Conservation (phyloP, 805 yeast species). For the Kodamaea sagamina region DNA sequence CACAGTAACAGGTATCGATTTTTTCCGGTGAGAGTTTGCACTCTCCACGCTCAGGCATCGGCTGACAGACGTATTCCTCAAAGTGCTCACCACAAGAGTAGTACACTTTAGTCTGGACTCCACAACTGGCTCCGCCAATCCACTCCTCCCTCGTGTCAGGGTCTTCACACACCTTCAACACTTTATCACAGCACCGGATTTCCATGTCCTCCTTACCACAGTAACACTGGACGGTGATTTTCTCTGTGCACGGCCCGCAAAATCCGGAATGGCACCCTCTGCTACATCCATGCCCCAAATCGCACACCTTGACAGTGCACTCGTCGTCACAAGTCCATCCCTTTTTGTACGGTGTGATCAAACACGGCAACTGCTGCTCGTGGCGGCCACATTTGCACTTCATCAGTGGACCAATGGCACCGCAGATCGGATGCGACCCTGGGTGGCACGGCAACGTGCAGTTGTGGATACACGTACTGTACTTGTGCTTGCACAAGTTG, state of each 20-base stretch:
- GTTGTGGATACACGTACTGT: conserved; percentile 65
- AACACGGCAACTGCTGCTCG: conserved; percentile 68
- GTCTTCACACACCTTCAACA: conserved; percentile 34
- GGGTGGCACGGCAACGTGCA: conserved; percentile 83
- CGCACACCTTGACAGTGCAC: conserved; percentile 65
- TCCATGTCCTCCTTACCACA: conserved; percentile 62
- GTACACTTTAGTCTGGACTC: conserved; percentile 43
- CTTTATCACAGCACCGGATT: conserved; percentile 47
- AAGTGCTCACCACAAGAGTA: conserved; percentile 67
- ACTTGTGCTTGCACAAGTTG: conserved; percentile 65
- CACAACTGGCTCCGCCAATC: conserved; percentile 40
- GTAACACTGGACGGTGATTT: conserved; percentile 58
- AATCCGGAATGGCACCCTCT: conserved; percentile 74
- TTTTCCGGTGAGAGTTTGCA: conserved; percentile 68
- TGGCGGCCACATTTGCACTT: conserved; percentile 75
- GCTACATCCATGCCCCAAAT: conserved; percentile 66
- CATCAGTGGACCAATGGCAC: conserved; percentile 72
- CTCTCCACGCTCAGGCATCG: conserved; percentile 31
- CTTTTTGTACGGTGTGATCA: conserved; percentile 61
- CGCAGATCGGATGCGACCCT: conserved; percentile 82
- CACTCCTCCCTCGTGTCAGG: conserved; percentile 17
- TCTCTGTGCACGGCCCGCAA: conserved; percentile 70
- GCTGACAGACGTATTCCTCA: conserved; percentile 55
- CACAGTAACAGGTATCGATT: conserved; percentile 77
- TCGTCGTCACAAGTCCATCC: conserved; percentile 69